Evolutionary conservation across 2,329 filamentous ascomycete genomes (phyloP).

Genomic region (Neophaeococcomyces aloes): DNA sequence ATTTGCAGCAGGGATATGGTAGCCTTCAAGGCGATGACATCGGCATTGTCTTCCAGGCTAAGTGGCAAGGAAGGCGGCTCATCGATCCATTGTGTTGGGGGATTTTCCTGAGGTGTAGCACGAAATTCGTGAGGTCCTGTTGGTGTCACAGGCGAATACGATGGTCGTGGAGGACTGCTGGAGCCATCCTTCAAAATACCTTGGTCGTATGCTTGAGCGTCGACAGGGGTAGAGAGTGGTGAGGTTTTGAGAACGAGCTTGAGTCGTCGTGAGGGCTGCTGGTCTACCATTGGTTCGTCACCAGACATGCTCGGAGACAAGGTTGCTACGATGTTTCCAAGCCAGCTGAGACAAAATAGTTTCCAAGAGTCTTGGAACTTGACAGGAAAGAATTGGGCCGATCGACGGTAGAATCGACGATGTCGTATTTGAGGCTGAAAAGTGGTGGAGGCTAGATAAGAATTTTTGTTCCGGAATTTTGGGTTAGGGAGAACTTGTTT

Average conservation of each 20-base stretch:
- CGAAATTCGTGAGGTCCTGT: slow-evolving; percentile 26
- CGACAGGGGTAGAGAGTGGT: slow-evolving; percentile 2
- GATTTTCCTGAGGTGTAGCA: slow-evolving; percentile 13
- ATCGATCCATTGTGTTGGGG: slow-evolving; percentile 17
- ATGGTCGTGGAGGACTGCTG: slow-evolving; percentile 29
- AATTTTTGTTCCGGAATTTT: not conserved
- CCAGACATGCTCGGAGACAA: not conserved
- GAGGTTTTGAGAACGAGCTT: slow-evolving; percentile 11
- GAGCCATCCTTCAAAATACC: slow-evolving; percentile 12
- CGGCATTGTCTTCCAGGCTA: slow-evolving; percentile 54
- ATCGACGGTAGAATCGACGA: not conserved
- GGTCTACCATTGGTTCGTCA: slow-evolving; percentile 2
- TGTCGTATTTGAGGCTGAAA: not conserved
- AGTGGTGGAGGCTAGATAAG: not conserved
- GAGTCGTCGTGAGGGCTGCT: slow-evolving; percentile 7
- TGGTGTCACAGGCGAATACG: slow-evolving; percentile 39
- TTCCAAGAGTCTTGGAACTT: not conserved
- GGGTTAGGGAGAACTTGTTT: not conserved
- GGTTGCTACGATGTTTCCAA: not conserved
- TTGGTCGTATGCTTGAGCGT: not conserved
- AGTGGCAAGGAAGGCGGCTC: slow-evolving; percentile 32
- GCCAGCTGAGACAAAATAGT: not conserved
- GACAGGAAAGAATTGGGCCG: slow-evolving; percentile 9
- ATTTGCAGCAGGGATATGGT: slow-evolving; percentile 80
- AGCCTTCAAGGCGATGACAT: slow-evolving; percentile 75